Evolutionary conservation across 306 rosid species (phyloP), one percentile per base, ranked within the genome.

Genomic region (Prinsepia uniflora): DNA sequence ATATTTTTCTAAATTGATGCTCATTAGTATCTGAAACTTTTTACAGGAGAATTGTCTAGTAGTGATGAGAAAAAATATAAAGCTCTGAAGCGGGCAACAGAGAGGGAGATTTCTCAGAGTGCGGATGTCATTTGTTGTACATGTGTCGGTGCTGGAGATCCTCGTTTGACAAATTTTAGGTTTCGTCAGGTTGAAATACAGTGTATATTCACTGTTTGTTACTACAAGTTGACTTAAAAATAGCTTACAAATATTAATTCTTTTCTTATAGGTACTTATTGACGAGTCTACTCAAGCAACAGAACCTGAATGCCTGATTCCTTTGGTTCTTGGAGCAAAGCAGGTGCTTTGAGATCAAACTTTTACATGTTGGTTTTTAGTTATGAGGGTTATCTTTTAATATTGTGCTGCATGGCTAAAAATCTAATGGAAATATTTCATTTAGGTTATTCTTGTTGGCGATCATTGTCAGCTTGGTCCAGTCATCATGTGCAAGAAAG

Each of bases 391-490:
- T 64, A 61, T 42, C 56, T 46, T 19, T 40, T 49, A n/a, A 65
- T 15, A 54, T 14, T 8, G 19, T 1, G 30, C 43, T 47, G 43
- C 22, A 24, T 24, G n/a, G 53, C 7, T 54, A 0, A 17, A 44
- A 57, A 19, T 60, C 65, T 80, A 73, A 81, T 20, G 52, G 8
- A 58, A 53, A 68, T 63, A 67, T 71, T 77, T 57, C 73, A 39
- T 79, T 63, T 78, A 95, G 99, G 96, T 86, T 67, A 91, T 95
- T 81, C 96, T 95, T 75, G 99, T 95, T 76, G 99, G 99, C 57
- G 99, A 95, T 61, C 99, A 95, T 72, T 95, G 99, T 81, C 99
- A 95, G 81, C 97, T 95, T 78, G 99, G 99, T 83, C 99, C 99
- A 15, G 99, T 95, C 74, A 95, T 95, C 69, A 95, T 91, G 97